phyloP scores from a whole-genome alignment of 139 green algal genomes.

The Yamagishiella unicocca region DNA sequence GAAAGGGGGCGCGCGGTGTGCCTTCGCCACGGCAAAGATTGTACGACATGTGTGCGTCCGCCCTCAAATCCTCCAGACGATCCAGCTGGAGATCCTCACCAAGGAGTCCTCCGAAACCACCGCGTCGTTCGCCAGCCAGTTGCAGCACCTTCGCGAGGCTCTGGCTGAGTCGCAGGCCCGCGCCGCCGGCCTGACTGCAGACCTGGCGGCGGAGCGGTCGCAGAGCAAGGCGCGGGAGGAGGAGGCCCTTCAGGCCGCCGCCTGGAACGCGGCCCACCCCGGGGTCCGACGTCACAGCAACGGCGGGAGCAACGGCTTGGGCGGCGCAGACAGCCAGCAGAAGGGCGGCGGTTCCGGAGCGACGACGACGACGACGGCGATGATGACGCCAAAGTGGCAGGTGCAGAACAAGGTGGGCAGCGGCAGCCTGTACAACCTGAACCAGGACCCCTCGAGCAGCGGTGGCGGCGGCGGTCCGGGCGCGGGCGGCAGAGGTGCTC shows the following conservation, averaged over 20 bases:
- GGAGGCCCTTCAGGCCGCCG: neutral
- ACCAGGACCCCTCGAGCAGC: neutral
- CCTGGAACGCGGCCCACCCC: neutral
- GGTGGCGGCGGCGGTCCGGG: neutral
- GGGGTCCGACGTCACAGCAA: neutral
- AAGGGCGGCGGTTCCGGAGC: too few species aligned
- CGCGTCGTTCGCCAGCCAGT: neutral
- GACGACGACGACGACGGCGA: neutral
- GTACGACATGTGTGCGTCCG: too few species aligned
- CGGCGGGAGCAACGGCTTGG: neutral
- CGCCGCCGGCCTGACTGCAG: neutral
- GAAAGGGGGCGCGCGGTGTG: too few species aligned
- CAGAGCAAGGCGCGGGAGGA: neutral
- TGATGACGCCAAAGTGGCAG: constrained; percentile 57
- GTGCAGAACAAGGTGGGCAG: constrained; percentile 69
- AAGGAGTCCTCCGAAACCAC: neutral
- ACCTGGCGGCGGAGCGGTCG: neutral
- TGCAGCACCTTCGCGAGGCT: constrained; percentile 8
- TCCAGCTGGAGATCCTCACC: neutral
- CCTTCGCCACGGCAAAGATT: too few species aligned
- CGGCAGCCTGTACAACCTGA: constrained; percentile 62
- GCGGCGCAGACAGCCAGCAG: neutral
- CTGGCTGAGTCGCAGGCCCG: constrained; percentile 15
- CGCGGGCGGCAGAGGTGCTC: neutral
- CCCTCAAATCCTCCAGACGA: too few species aligned